Conservation (phyloP, 2,329 filamentous ascomycete genomes). For the Fusarium pilosicola region DNA sequence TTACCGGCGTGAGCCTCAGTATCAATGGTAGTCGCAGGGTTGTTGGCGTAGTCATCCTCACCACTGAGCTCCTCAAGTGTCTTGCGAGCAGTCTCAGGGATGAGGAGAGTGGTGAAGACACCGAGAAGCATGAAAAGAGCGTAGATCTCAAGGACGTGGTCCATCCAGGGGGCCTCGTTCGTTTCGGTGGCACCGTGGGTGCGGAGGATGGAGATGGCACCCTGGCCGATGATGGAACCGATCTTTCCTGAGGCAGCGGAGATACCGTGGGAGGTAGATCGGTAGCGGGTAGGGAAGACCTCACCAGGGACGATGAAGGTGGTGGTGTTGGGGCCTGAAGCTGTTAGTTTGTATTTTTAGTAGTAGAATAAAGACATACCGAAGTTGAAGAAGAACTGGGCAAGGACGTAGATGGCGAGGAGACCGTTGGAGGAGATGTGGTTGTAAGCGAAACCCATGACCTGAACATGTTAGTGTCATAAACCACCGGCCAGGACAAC, state of each 20-base stretch:
- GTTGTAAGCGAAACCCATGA: slow-evolving; percentile 72
- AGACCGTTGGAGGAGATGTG: slow-evolving; percentile 62
- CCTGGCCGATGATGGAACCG: slow-evolving; percentile 66
- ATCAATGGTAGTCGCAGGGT: slow-evolving; percentile 5
- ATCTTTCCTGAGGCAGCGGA: slow-evolving; percentile 66
- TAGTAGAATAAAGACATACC: slow-evolving; percentile 40
- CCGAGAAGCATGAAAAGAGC: slow-evolving; percentile 82
- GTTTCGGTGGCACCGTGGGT: slow-evolving; percentile 54
- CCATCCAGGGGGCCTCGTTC: slow-evolving; percentile 70
- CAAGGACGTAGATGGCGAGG: slow-evolving; percentile 64
- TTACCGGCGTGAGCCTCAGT: slow-evolving; percentile 24
- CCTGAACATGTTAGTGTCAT: slow-evolving; percentile 5
- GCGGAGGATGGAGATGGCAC: slow-evolving; percentile 65
- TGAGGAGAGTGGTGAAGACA: slow-evolving; percentile 73
- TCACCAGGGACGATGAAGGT: slow-evolving; percentile 68
- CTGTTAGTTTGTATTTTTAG: background rate
- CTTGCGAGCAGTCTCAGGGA: slow-evolving; percentile 79
- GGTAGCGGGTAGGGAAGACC: slow-evolving; percentile 66
- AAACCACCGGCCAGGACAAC: rapidly evolving
- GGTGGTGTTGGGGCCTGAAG: slow-evolving; percentile 61
- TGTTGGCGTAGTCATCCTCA: slow-evolving; percentile 48
- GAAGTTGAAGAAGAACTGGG: slow-evolving; percentile 70
- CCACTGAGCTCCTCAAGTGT: slow-evolving; percentile 72
- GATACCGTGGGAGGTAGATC: slow-evolving; percentile 67
- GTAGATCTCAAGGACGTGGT: slow-evolving; percentile 80